Conservation (phyloP, 2,329 filamentous ascomycete species). For the Davidsoniella australis region DNA sequence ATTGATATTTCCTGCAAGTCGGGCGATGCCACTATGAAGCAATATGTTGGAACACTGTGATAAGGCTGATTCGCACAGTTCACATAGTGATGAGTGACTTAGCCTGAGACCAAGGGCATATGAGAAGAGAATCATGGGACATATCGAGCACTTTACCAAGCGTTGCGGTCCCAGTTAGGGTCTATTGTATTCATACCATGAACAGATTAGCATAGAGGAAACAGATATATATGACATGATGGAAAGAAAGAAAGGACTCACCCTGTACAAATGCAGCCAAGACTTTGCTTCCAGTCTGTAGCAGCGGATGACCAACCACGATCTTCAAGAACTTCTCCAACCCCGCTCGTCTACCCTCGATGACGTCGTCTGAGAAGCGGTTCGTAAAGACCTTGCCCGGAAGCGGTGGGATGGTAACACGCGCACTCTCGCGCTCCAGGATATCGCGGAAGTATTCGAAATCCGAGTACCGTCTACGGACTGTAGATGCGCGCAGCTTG, state of each 20-base stretch:
- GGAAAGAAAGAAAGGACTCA: conserved; percentile 22
- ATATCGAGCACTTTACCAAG: conserved; percentile 42
- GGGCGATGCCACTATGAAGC: too few species aligned
- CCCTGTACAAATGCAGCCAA: conserved; percentile 93
- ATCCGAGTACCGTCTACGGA: conserved; percentile 88
- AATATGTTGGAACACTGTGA: too few species aligned
- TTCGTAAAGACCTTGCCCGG: conserved; percentile 98
- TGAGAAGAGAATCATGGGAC: too few species aligned
- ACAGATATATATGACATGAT: too few species aligned
- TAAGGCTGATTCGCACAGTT: too few species aligned
- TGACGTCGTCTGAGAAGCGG: conserved; percentile 94
- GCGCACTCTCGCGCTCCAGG: conserved; percentile 81
- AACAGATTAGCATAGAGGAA: not conserved
- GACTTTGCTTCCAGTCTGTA: conserved; percentile 97
- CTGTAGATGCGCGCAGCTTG: conserved; percentile 76
- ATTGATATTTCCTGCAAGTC: too few species aligned
- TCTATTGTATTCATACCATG: conserved; percentile 27
- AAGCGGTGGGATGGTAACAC: conserved; percentile 87
- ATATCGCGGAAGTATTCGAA: conserved; percentile 99
- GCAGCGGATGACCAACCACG: conserved; percentile 83
- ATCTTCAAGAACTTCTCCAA: conserved; percentile 94
- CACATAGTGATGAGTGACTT: too few species aligned
- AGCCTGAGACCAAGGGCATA: too few species aligned
- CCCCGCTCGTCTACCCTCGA: conserved; percentile 81
- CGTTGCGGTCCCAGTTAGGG: conserved; percentile 81